Base-by-base conservation (phyloP, 2,329 filamentous ascomycete genomes). In the Fusarium lateritium region DNA sequence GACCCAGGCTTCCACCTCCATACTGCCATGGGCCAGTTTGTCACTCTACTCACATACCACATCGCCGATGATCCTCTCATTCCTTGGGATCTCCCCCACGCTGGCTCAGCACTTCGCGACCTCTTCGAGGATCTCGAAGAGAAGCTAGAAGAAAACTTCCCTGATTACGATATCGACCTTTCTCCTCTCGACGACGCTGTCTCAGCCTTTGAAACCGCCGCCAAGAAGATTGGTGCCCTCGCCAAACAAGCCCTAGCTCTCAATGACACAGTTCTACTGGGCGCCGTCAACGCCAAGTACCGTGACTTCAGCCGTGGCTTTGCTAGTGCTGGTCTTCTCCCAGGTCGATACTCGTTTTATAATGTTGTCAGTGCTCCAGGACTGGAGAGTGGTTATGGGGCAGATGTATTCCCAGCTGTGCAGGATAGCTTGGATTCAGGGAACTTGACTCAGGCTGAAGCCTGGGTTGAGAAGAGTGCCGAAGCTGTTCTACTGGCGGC, bases 1-100 rank as follows among this genome's bases (percentile, higher is more conserved):
- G 85, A 87, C 68, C 83, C 83, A 0, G 84, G 81, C 4, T 86
- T 85, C 72, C 73, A 78, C 45, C 79, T 81, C 2, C 85, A 87
- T 68, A 79, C 80, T 9, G 83, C 81, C 4, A 84, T 87, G 67
- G 83, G 83, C 7, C 82, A 85, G 13, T 71, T 69, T 6, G 55
- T 69, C 0, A 65, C 68, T 1, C 53, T 71, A 0, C 31, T 71
- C 2, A 55, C 68, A 0, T 71, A 71, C 4, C 67, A 69, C 6
- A 69, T 69, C 7, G 67, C 67, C 17, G 65, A 69, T 4, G 65
- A 69, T 6, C 52, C 62, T 0, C 31, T 69, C 8, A 69, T 69
- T 3, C 67, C 67, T 0, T 69, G 67, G 31, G 67, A 69, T 7
- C 38, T 69, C 3, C 31, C 34, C 2, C 67, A 69, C 14, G 65